Evolutionary conservation across 2,329 filamentous ascomycete species (phyloP).

Genomic region (Neonectria punicea): DNA sequence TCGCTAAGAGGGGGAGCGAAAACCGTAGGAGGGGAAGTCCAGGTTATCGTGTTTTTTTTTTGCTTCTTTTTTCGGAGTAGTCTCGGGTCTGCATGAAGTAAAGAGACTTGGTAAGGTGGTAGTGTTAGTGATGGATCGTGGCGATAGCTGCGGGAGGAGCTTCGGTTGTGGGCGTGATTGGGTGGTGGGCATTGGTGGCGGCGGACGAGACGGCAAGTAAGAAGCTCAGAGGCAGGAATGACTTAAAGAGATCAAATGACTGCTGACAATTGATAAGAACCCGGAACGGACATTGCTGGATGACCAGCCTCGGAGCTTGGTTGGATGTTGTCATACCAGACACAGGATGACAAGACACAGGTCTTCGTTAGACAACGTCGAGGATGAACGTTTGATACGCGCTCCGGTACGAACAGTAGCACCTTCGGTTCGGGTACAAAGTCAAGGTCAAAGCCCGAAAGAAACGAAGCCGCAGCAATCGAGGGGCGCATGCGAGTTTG

Average conservation of each 20-base stretch:
- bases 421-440: not conserved
- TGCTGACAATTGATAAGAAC: not conserved
- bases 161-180: conserved; percentile 5
- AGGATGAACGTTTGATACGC: not conserved
- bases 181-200: conserved; percentile 6
- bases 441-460: not conserved
- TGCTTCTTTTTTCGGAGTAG: not conserved
- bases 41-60: not conserved
- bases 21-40: not conserved
- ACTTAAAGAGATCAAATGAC: conserved; percentile 20
- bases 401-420: not conserved
- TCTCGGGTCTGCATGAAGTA: not conserved
- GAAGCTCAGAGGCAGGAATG: conserved; percentile 13
- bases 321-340: conserved; percentile 2
- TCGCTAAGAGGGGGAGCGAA: conserved; percentile 1
- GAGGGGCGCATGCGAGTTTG: conserved; percentile 2
- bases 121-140: conserved; percentile 22
- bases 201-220: conserved; percentile 14
- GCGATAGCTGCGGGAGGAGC: conserved; percentile 1
- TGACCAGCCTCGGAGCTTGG: conserved; percentile 1
- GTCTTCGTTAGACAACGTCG: conserved; percentile 6
- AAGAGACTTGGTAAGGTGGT: not conserved
- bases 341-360: not conserved
- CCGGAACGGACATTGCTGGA: conserved; percentile 3
- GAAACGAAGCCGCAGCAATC: not conserved